Conservation (phyloP, 345 rosid species). For the Leavenworthia alabamica region DNA sequence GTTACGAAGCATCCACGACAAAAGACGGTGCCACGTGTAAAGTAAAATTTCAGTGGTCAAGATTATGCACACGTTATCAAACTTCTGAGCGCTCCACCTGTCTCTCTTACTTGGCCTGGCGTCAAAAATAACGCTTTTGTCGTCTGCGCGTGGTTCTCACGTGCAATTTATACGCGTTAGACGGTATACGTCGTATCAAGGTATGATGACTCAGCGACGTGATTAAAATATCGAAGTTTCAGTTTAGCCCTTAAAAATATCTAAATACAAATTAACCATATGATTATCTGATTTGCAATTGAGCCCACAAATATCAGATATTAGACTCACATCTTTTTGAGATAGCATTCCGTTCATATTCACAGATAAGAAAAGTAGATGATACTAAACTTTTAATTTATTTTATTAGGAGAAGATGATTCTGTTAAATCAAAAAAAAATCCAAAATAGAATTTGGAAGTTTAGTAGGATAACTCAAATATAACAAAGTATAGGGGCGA, state of each 20-base stretch:
- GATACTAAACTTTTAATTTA: no score
- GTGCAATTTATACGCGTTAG: constrained; percentile 21
- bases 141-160: constrained; percentile 2
- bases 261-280: background rate
- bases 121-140: background rate
- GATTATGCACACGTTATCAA: background rate
- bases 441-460: background rate
- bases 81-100: constrained; percentile 2
- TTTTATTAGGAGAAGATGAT: background rate
- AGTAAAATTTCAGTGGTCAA: background rate
- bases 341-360: background rate
- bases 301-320: background rate
- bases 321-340: background rate
- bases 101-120: constrained; percentile 7
- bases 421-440: background rate
- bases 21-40: constrained; percentile 15
- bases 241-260: background rate
- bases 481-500: background rate
- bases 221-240: background rate
- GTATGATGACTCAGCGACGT: background rate
- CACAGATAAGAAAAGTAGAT: no score
- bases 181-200: background rate
- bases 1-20: constrained; percentile 20
- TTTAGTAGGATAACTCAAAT: background rate
- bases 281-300: background rate